Evolutionary conservation across 2,329 filamentous ascomycete species (phyloP).

Genomic region (Talaromyces rugulosus): DNA sequence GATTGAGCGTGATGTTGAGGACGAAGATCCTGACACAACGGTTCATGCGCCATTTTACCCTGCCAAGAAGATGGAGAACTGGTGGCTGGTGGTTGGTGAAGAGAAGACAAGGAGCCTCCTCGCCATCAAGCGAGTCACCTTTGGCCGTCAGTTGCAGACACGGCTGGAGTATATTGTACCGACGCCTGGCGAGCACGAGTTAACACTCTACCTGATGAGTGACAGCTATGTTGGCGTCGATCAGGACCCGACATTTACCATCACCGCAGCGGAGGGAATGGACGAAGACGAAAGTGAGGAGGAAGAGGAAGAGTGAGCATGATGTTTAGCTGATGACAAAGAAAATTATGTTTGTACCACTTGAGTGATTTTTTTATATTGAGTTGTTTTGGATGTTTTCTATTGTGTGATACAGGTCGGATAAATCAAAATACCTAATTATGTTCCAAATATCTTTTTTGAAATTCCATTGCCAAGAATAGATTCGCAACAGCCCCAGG

Average conservation of each 20-base stretch:
- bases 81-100: slow-evolving; percentile 96
- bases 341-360: not conserved
- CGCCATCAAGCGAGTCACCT: slow-evolving; percentile 90
- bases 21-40: slow-evolving; percentile 70
- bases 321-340: not conserved
- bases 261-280: slow-evolving; percentile 86
- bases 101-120: slow-evolving; percentile 82
- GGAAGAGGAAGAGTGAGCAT: slow-evolving; percentile 53
- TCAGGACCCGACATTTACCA: slow-evolving; percentile 84
- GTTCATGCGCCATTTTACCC: slow-evolving; percentile 97
- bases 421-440: slow-evolving; percentile 2
- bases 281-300: slow-evolving; percentile 89
- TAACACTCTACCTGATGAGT: slow-evolving; percentile 93
- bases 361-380: not conserved
- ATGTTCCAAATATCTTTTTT: slow-evolving; percentile 10
- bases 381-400: not conserved
- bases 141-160: slow-evolving; percentile 71
- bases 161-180: slow-evolving; percentile 86
- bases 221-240: slow-evolving; percentile 97
- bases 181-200: slow-evolving; percentile 75
- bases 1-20: slow-evolving; percentile 71
- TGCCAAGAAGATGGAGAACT: slow-evolving; percentile 88
- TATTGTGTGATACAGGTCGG: not conserved
- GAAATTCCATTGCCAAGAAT: not conserved
- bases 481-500: not conserved